Evolutionary conservation across 2,329 filamentous ascomycete species (phyloP).

Genomic region (Paecilomyces niveus): DNA sequence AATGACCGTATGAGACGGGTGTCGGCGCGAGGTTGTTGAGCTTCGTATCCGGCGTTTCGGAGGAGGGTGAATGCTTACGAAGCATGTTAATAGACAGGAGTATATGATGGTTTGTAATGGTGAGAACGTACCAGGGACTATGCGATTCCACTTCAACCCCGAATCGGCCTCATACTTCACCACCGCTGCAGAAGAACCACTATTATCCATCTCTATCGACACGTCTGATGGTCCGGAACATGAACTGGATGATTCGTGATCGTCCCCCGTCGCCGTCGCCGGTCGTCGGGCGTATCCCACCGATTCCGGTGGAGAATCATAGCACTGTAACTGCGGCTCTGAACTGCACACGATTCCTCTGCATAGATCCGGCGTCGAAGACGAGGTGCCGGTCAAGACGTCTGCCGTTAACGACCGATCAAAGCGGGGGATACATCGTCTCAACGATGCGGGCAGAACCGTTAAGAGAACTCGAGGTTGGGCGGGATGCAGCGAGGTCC

Average conservation of each 20-base stretch:
- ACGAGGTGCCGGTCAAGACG: not conserved
- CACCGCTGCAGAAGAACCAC: not conserved
- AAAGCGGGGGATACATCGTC: not conserved
- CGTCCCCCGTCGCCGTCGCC: not conserved
- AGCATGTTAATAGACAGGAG: not conserved
- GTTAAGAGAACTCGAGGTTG: not conserved
- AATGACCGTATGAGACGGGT: conserved; percentile 24
- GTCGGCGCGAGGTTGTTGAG: conserved; percentile 24
- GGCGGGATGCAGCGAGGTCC: not conserved
- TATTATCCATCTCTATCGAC: not conserved
- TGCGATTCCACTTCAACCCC: conserved; percentile 28
- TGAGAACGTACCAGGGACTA: conserved; percentile 22
- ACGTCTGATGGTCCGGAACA: not conserved
- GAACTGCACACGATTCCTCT: not conserved
- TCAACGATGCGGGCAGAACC: not conserved
- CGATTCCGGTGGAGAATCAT: not conserved
- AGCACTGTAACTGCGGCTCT: not conserved
- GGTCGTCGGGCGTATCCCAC: not conserved
- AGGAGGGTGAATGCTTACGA: conserved; percentile 27
- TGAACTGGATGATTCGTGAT: not conserved
- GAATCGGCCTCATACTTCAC: conserved; percentile 23
- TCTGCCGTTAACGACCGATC: not conserved
- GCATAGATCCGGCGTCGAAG: not conserved
- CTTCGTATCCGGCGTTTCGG: conserved; percentile 28
- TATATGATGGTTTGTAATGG: not conserved